Evolutionary conservation across 2,329 filamentous ascomycete species (phyloP), one percentile per base, ranked within the genome.

Genomic region (Colletotrichum sp.): DNA sequence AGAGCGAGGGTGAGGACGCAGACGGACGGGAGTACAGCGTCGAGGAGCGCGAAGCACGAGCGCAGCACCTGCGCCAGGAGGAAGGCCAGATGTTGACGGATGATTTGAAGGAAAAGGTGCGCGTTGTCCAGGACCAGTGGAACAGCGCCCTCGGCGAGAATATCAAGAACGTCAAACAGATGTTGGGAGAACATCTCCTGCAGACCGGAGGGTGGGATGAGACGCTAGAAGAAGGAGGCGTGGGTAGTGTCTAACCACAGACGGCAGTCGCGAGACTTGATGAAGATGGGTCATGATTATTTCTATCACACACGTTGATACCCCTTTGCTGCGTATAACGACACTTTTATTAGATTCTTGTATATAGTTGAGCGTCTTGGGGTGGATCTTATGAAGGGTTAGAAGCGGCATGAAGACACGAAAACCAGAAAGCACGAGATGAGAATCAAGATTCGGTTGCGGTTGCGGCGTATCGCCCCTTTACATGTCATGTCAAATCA

Each of bases 91-190:
- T 91, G 71, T 85, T 98, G 81, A 98, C 96, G 8, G 92, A 93
- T 65, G 96, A 98, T 81, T 85, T 98, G 78, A 97, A 98, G 86
- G 96, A 98, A 81, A 98, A 97, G 85, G 97, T 98, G 3, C 91
- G 93, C 36, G 92, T 96, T 77, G 95, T 98, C 39, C 96, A 98
- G 85, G 94, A 95, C 70, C 95, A 98, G 85, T 98, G 97, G 96
- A 89, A 90, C 43, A 94, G 95, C 80, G 96, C 95, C 7, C 87
- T 98, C n/a, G 96, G 96, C 1, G 92, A 93, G 77, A 91, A 93
- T 71, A 89, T 98, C 79, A 91, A 91, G 76, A 90, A 88, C 18
- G 93, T 96, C 77, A 96, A 95, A 84, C 91, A 92, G 82, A 88
- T 94, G 68, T 93, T 98, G 0, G 93, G 93, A 70, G 90, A 89